These are phyloP conservation scores for Aspergillus quadricinctus DNA, from an alignment of 2,329 filamentous ascomycete species.

Conservation along the genomic window DNA sequence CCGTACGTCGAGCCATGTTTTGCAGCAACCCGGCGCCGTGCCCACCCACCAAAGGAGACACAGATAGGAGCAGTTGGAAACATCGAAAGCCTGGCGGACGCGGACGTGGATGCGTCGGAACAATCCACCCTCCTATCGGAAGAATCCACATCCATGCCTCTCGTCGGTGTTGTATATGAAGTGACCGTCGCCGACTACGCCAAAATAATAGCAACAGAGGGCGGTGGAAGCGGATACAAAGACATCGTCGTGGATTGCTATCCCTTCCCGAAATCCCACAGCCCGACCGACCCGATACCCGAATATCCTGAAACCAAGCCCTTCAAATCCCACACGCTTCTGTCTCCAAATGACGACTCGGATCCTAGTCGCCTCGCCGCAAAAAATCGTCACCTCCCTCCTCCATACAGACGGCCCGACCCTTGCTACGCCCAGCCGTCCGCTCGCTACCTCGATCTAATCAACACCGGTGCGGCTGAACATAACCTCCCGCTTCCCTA, in stretches of 20 bases:
- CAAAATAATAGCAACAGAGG: conserved; percentile 85
- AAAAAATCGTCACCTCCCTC: neutral
- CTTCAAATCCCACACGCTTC: conserved; percentile 83
- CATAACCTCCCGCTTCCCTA: conserved; percentile 77
- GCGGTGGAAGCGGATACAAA: conserved; percentile 77
- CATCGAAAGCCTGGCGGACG: conserved; percentile 1
- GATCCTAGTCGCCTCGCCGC: neutral
- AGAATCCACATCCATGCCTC: conserved; percentile 55
- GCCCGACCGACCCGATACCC: conserved; percentile 55
- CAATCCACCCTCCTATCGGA: conserved; percentile 28
- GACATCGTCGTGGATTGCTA: conserved; percentile 79
- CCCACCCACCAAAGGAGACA: conserved; percentile 24
- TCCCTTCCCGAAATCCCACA: conserved; percentile 53
- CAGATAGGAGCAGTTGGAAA: conserved; percentile 8
- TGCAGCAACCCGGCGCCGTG: conserved; percentile 68
- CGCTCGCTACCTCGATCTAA: conserved; percentile 73
- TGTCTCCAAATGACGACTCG: conserved; percentile 52
- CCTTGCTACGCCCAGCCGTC: conserved; percentile 77
- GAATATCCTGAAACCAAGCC: conserved; percentile 57
- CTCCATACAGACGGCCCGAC: conserved; percentile 49
- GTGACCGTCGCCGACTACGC: conserved; percentile 78
- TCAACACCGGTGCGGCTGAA: conserved; percentile 73
- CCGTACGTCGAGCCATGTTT: conserved; percentile 91
- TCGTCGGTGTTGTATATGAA: conserved; percentile 94
- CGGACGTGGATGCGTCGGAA: conserved; percentile 21